These are phyloP conservation scores for Theileria equi DNA, from an alignment of 169 alveolate genomes.

Conservation along the genomic window DNA sequence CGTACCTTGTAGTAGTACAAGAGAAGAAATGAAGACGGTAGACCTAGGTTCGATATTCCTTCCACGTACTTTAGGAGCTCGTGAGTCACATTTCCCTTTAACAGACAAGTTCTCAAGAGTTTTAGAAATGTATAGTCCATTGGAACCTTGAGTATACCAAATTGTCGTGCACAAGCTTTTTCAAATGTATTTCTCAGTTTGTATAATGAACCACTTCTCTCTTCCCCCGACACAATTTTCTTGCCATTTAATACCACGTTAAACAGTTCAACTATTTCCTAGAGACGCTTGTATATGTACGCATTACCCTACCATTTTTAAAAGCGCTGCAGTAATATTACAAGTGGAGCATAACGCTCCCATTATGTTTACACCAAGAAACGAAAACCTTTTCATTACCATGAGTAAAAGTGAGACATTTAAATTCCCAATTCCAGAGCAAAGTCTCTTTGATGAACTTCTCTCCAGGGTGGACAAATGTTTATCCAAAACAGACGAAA, in stretches of 20 bases:
- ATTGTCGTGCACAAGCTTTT: not conserved
- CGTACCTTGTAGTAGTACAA: constrained; percentile 12
- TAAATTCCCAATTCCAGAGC: constrained; percentile 17
- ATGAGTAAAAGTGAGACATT: constrained; percentile 12
- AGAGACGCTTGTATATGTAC: not conserved
- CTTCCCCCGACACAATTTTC: not conserved
- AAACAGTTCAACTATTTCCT: constrained; percentile 1
- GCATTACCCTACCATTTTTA: constrained; percentile 28
- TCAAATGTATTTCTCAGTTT: not conserved
- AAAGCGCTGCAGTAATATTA: constrained; percentile 30
- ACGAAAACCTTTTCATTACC: constrained; percentile 27
- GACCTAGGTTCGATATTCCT: constrained; percentile 4
- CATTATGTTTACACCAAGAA: constrained; percentile 27
- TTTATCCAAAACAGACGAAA: constrained; percentile 10
- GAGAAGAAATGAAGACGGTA: constrained; percentile 5
- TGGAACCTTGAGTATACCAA: constrained; percentile 5
- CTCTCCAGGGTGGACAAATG: not conserved
- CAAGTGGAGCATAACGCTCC: constrained; percentile 25
- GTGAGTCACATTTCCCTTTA: not conserved
- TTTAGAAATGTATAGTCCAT: constrained; percentile 7
- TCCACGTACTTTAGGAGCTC: constrained; percentile 8
- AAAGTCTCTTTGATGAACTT: not conserved
- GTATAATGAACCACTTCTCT: too few species aligned
- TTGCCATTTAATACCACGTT: not conserved
- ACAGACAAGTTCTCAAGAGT: constrained; percentile 7